A percentile compares a stretch with the other conserved stretches of the same genome.
These are phyloP conservation scores for Austroboletus novae-zelandiae DNA, from an alignment of 1,284 basidiomycete genomes.

Conservation along the genomic window DNA sequence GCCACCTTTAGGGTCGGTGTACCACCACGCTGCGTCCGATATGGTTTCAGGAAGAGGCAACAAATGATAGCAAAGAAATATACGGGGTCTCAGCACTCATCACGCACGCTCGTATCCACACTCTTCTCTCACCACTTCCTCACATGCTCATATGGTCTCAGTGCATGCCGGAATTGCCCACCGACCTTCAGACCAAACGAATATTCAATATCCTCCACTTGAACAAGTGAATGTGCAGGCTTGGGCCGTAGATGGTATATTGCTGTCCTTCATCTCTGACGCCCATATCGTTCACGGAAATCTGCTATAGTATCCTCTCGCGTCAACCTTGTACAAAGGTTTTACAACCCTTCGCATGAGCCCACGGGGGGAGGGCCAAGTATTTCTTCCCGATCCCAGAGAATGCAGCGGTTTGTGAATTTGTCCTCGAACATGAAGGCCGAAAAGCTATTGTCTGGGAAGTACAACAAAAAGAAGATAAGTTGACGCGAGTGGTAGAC, in stretches of 20 bases:
- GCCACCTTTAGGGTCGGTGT: too few species aligned
- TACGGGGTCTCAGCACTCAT: too few species aligned
- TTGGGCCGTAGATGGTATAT: conserved; percentile 48
- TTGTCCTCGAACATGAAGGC: conserved; percentile 43
- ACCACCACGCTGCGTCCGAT: too few species aligned
- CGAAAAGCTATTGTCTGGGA: conserved; percentile 44
- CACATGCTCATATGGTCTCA: conserved; percentile 13
- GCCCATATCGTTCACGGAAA: neutral
- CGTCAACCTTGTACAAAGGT: conserved; percentile 49
- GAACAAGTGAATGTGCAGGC: conserved; percentile 39
- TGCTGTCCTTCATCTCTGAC: neutral
- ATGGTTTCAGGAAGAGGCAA: too few species aligned
- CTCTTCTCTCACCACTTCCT: too few species aligned
- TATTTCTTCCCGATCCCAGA: conserved; percentile 64
- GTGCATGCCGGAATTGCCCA: conserved; percentile 39
- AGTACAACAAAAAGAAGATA: conserved; percentile 43
- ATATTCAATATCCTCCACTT: conserved; percentile 38
- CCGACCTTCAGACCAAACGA: conserved; percentile 22
- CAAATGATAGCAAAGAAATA: too few species aligned
- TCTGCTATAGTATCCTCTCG: conserved; percentile 44
- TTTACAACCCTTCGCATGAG: conserved; percentile 38
- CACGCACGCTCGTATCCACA: too few species aligned
- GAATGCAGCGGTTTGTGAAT: conserved; percentile 47
- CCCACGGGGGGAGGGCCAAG: conserved; percentile 42
- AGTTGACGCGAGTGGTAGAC: conserved; percentile 41